Evolutionary conservation across 2,329 filamentous ascomycete species (phyloP).

Genomic region (Thermoascus crustaceus): DNA sequence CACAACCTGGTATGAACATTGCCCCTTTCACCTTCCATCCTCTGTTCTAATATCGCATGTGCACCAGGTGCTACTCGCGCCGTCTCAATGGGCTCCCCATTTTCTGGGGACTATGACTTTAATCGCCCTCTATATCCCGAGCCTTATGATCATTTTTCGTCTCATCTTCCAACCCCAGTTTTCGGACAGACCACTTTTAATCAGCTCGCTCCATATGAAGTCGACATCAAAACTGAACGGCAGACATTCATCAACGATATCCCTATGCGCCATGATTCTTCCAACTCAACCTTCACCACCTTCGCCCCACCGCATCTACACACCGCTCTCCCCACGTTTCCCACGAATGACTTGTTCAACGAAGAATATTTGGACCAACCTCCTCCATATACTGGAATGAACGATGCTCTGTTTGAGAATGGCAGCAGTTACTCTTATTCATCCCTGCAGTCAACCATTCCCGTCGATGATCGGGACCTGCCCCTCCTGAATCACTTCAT

Average conservation of each 20-base stretch:
- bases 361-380: conserved; percentile 60
- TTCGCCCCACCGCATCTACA: conserved; percentile 69
- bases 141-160: conserved; percentile 34
- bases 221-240: conserved; percentile 91
- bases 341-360: conserved; percentile 62
- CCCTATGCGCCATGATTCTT: conserved; percentile 75
- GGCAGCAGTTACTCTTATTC: conserved; percentile 38
- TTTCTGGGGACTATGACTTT: conserved; percentile 57
- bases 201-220: conserved; percentile 69
- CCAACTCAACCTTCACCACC: conserved; percentile 88
- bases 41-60: conserved; percentile 74
- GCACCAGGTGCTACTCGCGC: conserved; percentile 44
- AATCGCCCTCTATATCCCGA: conserved; percentile 54
- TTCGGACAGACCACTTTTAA: conserved; percentile 53
- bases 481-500: conserved; percentile 85
- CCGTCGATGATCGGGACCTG: conserved; percentile 81
- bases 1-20: conserved; percentile 47
- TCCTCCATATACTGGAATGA: conserved; percentile 25
- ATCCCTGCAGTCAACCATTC: conserved; percentile 61
- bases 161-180: conserved; percentile 40
- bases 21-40: conserved; percentile 67
- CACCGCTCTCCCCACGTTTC: conserved; percentile 56
- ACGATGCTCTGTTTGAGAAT: conserved; percentile 15
- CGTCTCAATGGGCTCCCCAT: conserved; percentile 72
- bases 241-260: conserved; percentile 92